Base-by-base conservation (phyloP, 495 filamentous ascomycete species). In the Zalerion maritima region DNA sequence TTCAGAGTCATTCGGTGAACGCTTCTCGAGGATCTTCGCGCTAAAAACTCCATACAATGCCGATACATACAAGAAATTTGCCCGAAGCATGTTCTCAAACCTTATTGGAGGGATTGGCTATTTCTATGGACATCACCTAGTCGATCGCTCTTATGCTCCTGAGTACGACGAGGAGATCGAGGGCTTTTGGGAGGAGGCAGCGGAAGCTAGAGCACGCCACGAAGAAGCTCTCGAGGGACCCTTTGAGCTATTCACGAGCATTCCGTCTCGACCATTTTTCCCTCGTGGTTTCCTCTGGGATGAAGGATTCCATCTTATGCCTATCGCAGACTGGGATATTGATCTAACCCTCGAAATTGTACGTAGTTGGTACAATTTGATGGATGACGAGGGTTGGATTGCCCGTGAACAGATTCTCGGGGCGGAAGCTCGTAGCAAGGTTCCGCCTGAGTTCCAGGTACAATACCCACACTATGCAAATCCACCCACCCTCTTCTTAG, bases 391-490 rank as follows among this genome's bases (percentile, higher is more conserved):
- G 46, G 89, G 89, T 26, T 97, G 89, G 89, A 96, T 97, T 55
- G 82, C 72, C 4, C 79, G 89, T 22, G 89, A 97, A 53, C 91
- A 96, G 54, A 97, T 97, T 30, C 69, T 97, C 6, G 89, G 89
- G 26, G 51, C 66, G n/a, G 89, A 97, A 54, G 89, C 89, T 21
- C 75, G 89, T 26, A 92, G 80, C 60, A 97, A 96, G 54, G 89
- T 97, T 8, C 89, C 89, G 1, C 46, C 55, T n/a, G 86, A 97
- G 51, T 97, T 97, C 49, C 91, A 94, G 36, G 67, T 81, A 18
- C 89, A 97, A 42, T 96, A 94, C 49, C 89, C 89, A 16, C 89
- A 96, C 50, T 94, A 96, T 43, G 89, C 89, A 27, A 97, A 97
- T 52, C 91, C 89, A 0, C 89, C 89, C n/a, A 96, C 89, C 1